phyloP scores from a whole-genome alignment of 2,329 filamentous ascomycete genomes.

The Pseudogymnoascus sp. region DNA sequence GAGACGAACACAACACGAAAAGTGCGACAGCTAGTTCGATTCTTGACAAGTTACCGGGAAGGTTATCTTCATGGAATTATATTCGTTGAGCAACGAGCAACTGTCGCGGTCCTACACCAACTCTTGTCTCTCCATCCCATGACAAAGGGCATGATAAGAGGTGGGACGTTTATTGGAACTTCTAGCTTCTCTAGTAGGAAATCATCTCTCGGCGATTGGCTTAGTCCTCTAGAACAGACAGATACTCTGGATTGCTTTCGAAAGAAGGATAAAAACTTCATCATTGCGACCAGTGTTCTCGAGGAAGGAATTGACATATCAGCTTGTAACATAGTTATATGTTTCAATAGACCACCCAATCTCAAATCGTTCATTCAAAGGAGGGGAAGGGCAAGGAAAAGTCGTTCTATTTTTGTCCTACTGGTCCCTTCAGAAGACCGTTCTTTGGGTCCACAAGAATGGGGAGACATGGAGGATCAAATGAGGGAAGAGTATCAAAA shows the following conservation, averaged over 20 bases:
- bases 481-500: constrained; percentile 47
- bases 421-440: constrained; percentile 34
- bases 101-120: constrained; percentile 50
- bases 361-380: constrained; percentile 58
- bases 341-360: constrained; percentile 53
- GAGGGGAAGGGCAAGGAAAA: constrained; percentile 52
- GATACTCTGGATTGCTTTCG: constrained; percentile 43
- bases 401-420: constrained; percentile 46
- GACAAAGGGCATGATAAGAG: constrained; percentile 37
- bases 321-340: constrained; percentile 56
- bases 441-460: constrained; percentile 37
- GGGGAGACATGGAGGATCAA: constrained; percentile 59
- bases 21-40: constrained; percentile 44
- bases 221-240: constrained; percentile 29
- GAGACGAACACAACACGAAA: constrained; percentile 33
- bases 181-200: constrained; percentile 32
- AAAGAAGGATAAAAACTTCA: constrained; percentile 43
- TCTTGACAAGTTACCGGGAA: constrained; percentile 33
- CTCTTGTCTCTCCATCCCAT: constrained; percentile 42
- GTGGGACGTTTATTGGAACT: constrained; percentile 49
- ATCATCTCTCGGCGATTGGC: constrained; percentile 34
- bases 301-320: constrained; percentile 61
- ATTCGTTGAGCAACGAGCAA: constrained; percentile 57
- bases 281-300: constrained; percentile 54
- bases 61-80: constrained; percentile 47